phyloP scores from a whole-genome alignment of 2,329 filamentous ascomycete species.

The Cucurbitaria berberidis region DNA sequence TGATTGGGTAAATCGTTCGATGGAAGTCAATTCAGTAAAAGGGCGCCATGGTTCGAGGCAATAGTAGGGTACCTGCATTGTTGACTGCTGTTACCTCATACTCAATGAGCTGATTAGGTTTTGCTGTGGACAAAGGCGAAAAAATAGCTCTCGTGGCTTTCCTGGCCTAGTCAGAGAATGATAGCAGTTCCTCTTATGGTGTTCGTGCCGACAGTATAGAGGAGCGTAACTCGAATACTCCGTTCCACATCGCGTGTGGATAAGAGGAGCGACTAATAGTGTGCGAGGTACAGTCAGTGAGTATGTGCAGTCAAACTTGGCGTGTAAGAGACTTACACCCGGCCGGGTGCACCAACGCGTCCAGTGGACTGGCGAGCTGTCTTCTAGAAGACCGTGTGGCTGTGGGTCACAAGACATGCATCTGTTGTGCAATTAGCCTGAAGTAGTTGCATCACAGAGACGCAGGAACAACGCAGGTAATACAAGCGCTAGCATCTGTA shows the following conservation, averaged over 20 bases:
- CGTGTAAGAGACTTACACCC: neutral
- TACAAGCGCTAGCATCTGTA: slow-evolving; percentile 13
- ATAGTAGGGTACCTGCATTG: no score
- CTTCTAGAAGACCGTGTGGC: neutral
- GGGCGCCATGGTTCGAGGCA: no score
- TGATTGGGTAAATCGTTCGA: no score
- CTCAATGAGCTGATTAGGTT: neutral
- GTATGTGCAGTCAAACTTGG: neutral
- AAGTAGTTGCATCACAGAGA: slow-evolving; percentile 23
- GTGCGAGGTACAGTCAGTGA: neutral
- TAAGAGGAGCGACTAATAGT: neutral
- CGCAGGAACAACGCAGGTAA: slow-evolving; percentile 30
- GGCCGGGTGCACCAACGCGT: neutral
- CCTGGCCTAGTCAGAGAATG: neutral
- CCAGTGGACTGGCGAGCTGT: neutral
- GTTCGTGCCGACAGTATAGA: neutral
- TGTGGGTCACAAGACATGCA: slow-evolving; percentile 12
- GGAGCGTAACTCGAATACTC: neutral
- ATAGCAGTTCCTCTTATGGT: neutral
- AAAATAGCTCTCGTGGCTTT: neutral
- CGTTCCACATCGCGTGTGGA: neutral
- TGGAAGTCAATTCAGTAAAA: no score
- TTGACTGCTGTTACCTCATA: no score
- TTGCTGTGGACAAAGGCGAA: neutral
- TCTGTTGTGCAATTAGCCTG: slow-evolving; percentile 26